Base-by-base conservation (phyloP, 2,329 filamentous ascomycete genomes). In the Sporothrix pseudoabietina region DNA sequence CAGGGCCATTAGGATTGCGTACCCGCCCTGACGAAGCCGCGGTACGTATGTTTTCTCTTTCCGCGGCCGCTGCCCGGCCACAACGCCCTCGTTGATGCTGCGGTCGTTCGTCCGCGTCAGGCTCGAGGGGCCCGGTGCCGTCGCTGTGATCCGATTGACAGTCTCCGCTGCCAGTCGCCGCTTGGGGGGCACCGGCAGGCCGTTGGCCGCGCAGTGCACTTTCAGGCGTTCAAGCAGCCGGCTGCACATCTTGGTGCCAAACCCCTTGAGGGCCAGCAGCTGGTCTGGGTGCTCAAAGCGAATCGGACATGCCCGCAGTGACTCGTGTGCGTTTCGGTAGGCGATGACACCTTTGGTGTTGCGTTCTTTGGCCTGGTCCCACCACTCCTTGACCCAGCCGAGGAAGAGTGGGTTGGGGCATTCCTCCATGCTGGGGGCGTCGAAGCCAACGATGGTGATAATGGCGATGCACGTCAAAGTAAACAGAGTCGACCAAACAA, bases 331-430 rank as follows among this genome's bases (percentile, higher is more conserved):
- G 77, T 91, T 89, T 76, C 88, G 91, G 80, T 94, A 95, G 0
- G 88, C 90, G n/a, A 86, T 88, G 32, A 89, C 82, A 30, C 91
- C 91, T 79, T 93, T 94, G 22, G 88, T 88, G 78, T 91, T 93
- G 63, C 87, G 87, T 77, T 93, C 88, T 68, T 87, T 85, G 14
- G 91, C 92, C 55, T 87, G 80, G 61, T 94, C 91, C 69, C 91
- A 86, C 91, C 91, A 94, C 83, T 94, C 91, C 78, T 92, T 90
- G 69, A 94, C 88, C 89, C 91, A 94, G 76, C 83, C 82, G 12
- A 94, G 85, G 9, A 94, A 85, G 55, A 93, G 84, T 5, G 92
- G 90, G 77, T 96, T 96, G 19, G 89, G 87, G 76, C 88, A 90
- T 39, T 83, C 77, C 30, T 79, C 81, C 22, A 55, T 30, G 63